Base-by-base conservation (phyloP, 139 green algal species). In the Chlamydomonas sphaeroides region DNA sequence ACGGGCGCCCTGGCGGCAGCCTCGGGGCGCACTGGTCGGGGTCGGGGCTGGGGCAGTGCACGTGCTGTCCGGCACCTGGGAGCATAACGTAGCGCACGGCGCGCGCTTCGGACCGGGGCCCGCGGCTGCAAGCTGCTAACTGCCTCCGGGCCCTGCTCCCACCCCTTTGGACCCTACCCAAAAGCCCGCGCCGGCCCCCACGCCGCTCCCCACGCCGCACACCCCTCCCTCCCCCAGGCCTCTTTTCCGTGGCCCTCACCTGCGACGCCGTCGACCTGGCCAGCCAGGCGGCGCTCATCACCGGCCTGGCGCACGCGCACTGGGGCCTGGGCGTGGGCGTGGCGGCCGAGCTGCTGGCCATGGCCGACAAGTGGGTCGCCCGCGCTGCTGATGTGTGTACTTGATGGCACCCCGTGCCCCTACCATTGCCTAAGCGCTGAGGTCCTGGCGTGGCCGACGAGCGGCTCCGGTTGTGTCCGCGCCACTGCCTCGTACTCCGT, bases 251-350 rank as follows among this genome's bases (percentile, higher is more conserved):
- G 0, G 66, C 66, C 21, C 66, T 72, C 3, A 6, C 5, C 23
- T 72, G 66, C 66, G 66, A 72, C 28, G 66, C 66, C 21, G 23
- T 72, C 20, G 66, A 72, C 66, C 66, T 72, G 38, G 10, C 28
- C 23, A 56, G 38, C 38, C 66, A 72, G 39, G 66, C 38, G 38
- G 38, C 56, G 6, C 10, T 57, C 23, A 33, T 72, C 38, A 28
- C 66, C 6, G 66, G 66, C 38, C 18, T 72, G 38, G 39, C 39
- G 5, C 66, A 72, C 39, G 10, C 23, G 21, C 20, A 72, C 25
- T 72, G 17, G 4, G 66, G 66, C 4, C 66, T 72, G 39, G 66
- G 66, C 38, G n/a, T 53, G 66, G 38, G 5, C 23, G 10, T 72
- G 66, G 23, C 39, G 21, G 21, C 66, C 15, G 66, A 53, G 66